Percentiles rank a stretch among this genome's conserved stretches.
Conservation (phyloP, 768 basidiomycete genomes). For the Trametes gibbosa region DNA sequence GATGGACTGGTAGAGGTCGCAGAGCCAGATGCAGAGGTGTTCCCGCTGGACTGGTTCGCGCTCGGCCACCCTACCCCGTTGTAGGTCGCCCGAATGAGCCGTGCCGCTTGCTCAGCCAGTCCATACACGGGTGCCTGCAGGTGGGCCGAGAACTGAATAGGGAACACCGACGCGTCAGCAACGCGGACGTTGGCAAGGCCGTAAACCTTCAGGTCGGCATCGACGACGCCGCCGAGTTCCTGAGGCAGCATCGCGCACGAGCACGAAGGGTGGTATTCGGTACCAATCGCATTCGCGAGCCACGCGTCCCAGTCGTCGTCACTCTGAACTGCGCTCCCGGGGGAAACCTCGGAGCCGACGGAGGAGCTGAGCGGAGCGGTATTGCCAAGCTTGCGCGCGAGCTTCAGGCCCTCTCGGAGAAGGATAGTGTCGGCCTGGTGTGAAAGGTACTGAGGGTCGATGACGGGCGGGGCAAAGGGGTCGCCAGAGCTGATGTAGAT, state of each 20-base stretch:
- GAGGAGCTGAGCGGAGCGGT: slow-evolving; percentile 48
- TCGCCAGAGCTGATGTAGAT: slow-evolving; percentile 58
- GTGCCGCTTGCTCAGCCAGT: slow-evolving; percentile 47
- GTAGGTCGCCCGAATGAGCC: slow-evolving; percentile 40
- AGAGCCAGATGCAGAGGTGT: not conserved
- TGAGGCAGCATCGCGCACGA: slow-evolving; percentile 59
- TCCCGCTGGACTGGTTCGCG: not conserved
- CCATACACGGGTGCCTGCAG: slow-evolving; percentile 37
- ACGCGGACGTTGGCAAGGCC: slow-evolving; percentile 58
- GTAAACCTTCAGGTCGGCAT: slow-evolving; percentile 53
- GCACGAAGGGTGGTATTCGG: slow-evolving; percentile 60
- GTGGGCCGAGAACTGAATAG: slow-evolving; percentile 51
- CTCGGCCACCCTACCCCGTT: slow-evolving; percentile 27
- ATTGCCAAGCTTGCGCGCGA: slow-evolving; percentile 53
- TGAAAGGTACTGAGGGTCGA: slow-evolving; percentile 66
- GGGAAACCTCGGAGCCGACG: slow-evolving; percentile 46
- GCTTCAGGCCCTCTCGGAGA: slow-evolving; percentile 58
- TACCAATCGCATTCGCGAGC: slow-evolving; percentile 41
- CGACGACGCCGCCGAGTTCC: slow-evolving; percentile 55
- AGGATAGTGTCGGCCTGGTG: slow-evolving; percentile 49
- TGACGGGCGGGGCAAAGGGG: slow-evolving; percentile 56
- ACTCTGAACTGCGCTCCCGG: slow-evolving; percentile 47
- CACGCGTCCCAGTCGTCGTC: slow-evolving; percentile 59
- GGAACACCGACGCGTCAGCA: slow-evolving; percentile 56
- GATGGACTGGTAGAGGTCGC: not conserved